Percentiles rank a stretch among this genome's conserved stretches.
Evolutionary conservation across 164 flowering plant genomes (phyloP).

Genomic region (Houttuynia cordata): DNA sequence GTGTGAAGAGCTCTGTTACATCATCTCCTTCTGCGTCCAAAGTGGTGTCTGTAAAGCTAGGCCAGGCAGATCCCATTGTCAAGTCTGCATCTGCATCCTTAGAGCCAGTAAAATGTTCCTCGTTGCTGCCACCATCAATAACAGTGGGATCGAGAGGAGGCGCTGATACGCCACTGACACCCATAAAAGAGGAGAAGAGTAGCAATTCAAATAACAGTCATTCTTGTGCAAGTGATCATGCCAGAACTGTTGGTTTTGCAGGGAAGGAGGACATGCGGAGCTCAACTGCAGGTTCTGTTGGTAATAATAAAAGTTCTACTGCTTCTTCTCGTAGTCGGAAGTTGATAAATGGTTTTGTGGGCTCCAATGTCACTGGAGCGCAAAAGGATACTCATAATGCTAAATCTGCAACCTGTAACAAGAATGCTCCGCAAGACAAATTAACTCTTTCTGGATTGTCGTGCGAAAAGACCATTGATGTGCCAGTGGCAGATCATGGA

Average conservation of each 20-base stretch:
- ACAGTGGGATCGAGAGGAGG: slow-evolving; percentile 20
- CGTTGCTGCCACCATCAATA: slow-evolving; percentile 22
- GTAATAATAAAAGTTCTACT: slow-evolving; percentile 35
- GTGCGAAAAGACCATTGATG: slow-evolving; percentile 39
- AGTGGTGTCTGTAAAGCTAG: slow-evolving; percentile 23
- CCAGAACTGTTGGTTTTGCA: slow-evolving; percentile 32
- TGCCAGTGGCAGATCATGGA: slow-evolving; percentile 29
- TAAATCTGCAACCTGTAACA: slow-evolving; percentile 23
- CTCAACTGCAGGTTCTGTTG: slow-evolving; percentile 50
- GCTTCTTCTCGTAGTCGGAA: slow-evolving; percentile 48
- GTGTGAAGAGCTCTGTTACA: slow-evolving; percentile 38
- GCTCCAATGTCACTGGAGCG: slow-evolving; percentile 29
- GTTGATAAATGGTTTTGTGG: slow-evolving; percentile 43
- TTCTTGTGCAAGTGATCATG: slow-evolving; percentile 63
- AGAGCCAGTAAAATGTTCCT: slow-evolving; percentile 28
- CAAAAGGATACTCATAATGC: slow-evolving; percentile 41
- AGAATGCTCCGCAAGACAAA: slow-evolving; percentile 35
- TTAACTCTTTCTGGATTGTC: slow-evolving; percentile 30
- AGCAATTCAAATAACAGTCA: slow-evolving; percentile 73
- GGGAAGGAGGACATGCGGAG: slow-evolving; percentile 69
- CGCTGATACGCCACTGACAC: slow-evolving; percentile 22
- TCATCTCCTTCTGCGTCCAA: slow-evolving; percentile 43
- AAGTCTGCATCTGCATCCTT: slow-evolving; percentile 40
- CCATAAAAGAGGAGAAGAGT: slow-evolving; percentile 40
- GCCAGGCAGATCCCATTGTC: slow-evolving; percentile 33